phyloP scores from a whole-genome alignment of 371 early-diverging fungal species.

The Haplosporangium sp. region DNA sequence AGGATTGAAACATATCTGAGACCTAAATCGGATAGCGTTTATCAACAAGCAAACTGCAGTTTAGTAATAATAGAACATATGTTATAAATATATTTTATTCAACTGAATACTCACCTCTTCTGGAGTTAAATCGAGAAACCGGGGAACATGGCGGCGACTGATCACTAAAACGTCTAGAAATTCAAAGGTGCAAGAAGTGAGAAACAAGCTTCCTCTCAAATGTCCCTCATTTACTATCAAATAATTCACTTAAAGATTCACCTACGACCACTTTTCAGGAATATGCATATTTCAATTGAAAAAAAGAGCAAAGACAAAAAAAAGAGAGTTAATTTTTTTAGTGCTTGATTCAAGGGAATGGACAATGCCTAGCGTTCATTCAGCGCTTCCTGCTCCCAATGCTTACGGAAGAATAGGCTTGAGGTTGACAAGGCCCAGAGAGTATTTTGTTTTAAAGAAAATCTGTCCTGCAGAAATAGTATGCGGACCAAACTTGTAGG shows the following conservation, averaged over 20 bases:
- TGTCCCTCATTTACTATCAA: too few relatives aligned
- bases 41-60: background rate
- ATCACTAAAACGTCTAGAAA: constrained; percentile 85
- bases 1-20: constrained; percentile 82
- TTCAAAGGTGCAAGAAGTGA: constrained; percentile 5
- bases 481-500: constrained; percentile 72
- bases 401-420: constrained; percentile 86
- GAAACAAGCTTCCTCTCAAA: background rate
- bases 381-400: too few relatives aligned
- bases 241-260: too few relatives aligned
- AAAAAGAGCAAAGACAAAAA: too few relatives aligned
- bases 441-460: constrained; percentile 77
- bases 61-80: background rate
- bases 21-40: constrained; percentile 36
- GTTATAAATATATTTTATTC: background rate
- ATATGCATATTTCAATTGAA: too few relatives aligned
- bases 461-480: constrained; percentile 73
- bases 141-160: constrained; percentile 72
- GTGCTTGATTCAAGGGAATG: too few relatives aligned
- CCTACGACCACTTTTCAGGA: too few relatives aligned
- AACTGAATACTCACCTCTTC: constrained; percentile 71
- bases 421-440: constrained; percentile 87
- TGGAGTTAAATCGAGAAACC: constrained; percentile 78
- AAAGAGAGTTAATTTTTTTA: too few relatives aligned
- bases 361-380: too few relatives aligned